These are phyloP conservation scores for Candida maesae DNA, from an alignment of 805 yeast genomes.

Conservation along the genomic window DNA sequence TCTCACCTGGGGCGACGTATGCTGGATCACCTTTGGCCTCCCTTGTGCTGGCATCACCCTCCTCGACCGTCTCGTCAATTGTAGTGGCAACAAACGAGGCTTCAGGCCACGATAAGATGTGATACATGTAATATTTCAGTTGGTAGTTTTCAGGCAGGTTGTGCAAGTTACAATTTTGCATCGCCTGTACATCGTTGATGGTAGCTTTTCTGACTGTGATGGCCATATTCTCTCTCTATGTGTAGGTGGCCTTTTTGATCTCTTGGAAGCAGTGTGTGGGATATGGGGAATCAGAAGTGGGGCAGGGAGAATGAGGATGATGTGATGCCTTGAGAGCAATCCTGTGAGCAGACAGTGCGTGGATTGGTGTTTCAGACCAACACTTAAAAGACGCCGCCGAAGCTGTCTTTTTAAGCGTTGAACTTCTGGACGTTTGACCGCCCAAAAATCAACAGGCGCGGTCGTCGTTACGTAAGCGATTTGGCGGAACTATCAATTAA, in stretches of 20 bases:
- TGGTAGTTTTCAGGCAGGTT: slow-evolving; percentile 94
- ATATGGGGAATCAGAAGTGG: too few relatives aligned
- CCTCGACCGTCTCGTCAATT: slow-evolving; percentile 15
- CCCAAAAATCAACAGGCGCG: neutral
- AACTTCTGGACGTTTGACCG: neutral
- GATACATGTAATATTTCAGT: slow-evolving; percentile 90
- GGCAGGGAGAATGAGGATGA: too few relatives aligned
- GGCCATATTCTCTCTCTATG: slow-evolving; percentile 48
- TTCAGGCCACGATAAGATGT: slow-evolving; percentile 94
- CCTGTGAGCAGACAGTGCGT: too few relatives aligned
- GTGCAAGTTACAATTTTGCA: slow-evolving; percentile 91
- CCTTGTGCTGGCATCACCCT: slow-evolving; percentile 11
- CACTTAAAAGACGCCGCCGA: too few relatives aligned
- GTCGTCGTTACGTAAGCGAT: neutral
- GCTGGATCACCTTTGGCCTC: slow-evolving; percentile 54
- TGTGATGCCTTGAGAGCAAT: too few relatives aligned
- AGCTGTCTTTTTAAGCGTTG: neutral
- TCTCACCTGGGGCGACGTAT: slow-evolving; percentile 64
- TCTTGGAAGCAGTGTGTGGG: too few relatives aligned
- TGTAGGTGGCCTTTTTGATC: neutral
- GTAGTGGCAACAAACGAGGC: slow-evolving; percentile 94
- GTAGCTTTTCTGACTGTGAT: slow-evolving; percentile 88
- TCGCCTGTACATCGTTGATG: slow-evolving; percentile 81
- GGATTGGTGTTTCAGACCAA: too few relatives aligned
- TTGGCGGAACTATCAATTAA: too few relatives aligned